Evolutionary conservation across 1,284 basidiomycete genomes (phyloP), one percentile per base, ranked within the genome.

Genomic region (Pisolithus thermaeus): DNA sequence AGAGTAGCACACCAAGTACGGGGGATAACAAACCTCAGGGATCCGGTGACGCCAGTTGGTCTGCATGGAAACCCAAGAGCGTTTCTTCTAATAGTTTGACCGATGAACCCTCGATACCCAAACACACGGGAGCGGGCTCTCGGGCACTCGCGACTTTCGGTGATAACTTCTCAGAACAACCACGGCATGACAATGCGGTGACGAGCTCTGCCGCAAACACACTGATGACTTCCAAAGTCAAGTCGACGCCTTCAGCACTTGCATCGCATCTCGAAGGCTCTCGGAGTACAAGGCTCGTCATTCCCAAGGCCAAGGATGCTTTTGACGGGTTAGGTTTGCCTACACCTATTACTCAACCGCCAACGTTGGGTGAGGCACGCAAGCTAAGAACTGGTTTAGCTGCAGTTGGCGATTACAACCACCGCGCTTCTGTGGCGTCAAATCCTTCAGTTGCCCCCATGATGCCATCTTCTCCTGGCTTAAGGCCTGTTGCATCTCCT

Each of bases 331-430:
- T 91, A 36, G 87, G 83, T 6, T 60, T 87, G 16, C 65, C 70
- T 51, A 57, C 68, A 22, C 65, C 76, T 7, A 71, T 70, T 20
- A 72, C 71, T 46, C 73, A 76, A 4, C 71, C 78, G 18, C 84
- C 80, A 22, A 90, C 87, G 1, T 71, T 90, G 4, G 87, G 79
- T n/a, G 86, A 90, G 61, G 87, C 84, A 30, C 74, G 86, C 46
- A 83, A 82, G 61, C 65, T 83, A 52, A 73, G 84, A 45, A 87
- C 85, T 8, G 85, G 84, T 5, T 59, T 86, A 45, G 83, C 81
- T 18, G 70, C 71, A 38, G 56, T 67, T 30, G 66, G 71, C 74
- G 62, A 74, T 65, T 54, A 66, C 58, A 35, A 14, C 4, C 57
- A 42, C 46, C 60, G 67, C 46, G 47, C 58, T 16, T 47, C 40